phyloP scores from a whole-genome alignment of 1,284 basidiomycete genomes.

The Cryptococcus amylolentus region DNA sequence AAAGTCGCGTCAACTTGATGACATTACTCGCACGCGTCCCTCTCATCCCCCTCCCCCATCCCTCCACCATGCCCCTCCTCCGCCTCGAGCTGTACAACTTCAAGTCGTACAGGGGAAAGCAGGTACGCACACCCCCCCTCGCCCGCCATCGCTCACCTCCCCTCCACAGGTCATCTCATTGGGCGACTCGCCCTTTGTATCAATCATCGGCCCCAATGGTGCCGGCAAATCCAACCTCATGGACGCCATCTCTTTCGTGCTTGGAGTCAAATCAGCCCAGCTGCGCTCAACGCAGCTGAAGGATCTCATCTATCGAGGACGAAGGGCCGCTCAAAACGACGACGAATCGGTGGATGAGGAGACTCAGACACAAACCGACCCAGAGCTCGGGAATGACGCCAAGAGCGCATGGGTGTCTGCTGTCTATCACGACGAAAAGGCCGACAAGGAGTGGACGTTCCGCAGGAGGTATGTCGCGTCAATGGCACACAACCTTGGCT shows the following conservation, averaged over 20 bases:
- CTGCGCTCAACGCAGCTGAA: constrained; percentile 88
- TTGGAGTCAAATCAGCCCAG: constrained; percentile 91
- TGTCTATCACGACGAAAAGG: constrained; percentile 72
- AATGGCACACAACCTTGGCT: constrained; percentile 2
- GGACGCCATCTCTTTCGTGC: constrained; percentile 99
- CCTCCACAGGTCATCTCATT: constrained; percentile 43
- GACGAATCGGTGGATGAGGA: constrained; percentile 50
- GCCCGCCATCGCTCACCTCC: not conserved
- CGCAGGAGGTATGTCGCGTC: constrained; percentile 71
- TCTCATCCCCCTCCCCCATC: too few species aligned
- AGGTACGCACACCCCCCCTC: constrained; percentile 47
- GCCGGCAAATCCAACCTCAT: constrained; percentile 98
- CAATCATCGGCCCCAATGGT: constrained; percentile 97
- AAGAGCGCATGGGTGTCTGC: constrained; percentile 93
- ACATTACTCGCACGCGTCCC: too few species aligned
- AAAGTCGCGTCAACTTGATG: too few species aligned
- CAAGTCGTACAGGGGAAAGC: constrained; percentile 71
- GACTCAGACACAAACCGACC: constrained; percentile 26
- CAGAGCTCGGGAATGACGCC: constrained; percentile 60
- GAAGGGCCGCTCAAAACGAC: constrained; percentile 56
- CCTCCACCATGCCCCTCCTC: constrained; percentile 44
- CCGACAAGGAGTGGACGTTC: constrained; percentile 76
- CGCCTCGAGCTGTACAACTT: constrained; percentile 83
- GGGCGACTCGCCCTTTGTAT: constrained; percentile 69
- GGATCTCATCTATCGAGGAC: constrained; percentile 90